Conservation (phyloP, 2,329 filamentous ascomycete genomes). For the Penicillium corylophilum region DNA sequence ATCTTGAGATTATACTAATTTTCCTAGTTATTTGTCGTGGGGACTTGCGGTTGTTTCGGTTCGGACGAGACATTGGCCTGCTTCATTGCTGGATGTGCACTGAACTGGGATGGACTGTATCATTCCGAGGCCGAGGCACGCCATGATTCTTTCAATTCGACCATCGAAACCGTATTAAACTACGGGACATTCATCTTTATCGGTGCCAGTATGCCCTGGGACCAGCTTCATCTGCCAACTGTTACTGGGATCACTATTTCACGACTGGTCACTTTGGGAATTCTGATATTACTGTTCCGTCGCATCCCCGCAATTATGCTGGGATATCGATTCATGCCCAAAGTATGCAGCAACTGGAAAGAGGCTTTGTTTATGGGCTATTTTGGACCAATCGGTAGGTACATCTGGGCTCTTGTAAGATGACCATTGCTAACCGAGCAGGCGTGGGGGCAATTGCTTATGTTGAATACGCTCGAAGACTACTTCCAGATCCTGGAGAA, state of each 20-base stretch:
- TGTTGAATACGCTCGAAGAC: conserved; percentile 46
- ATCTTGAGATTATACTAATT: not conserved
- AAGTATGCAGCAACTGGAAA: conserved; percentile 53
- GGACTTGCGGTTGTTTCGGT: conserved; percentile 58
- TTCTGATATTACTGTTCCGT: conserved; percentile 55
- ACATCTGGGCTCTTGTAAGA: not conserved
- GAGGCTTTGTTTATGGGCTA: conserved; percentile 64
- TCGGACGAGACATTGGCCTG: conserved; percentile 62
- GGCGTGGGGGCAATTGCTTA: conserved; percentile 49
- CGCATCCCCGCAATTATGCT: conserved; percentile 58
- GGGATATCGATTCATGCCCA: conserved; percentile 57
- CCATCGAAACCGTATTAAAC: conserved; percentile 59
- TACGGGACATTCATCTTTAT: conserved; percentile 63
- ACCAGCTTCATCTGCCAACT: conserved; percentile 53
- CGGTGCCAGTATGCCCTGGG: conserved; percentile 57
- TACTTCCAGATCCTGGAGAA: conserved; percentile 44
- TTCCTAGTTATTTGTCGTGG: conserved; percentile 57
- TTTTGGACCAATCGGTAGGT: conserved; percentile 45
- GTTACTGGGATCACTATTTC: conserved; percentile 54
- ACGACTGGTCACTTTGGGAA: conserved; percentile 52
- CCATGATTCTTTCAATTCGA: conserved; percentile 62
- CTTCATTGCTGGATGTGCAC: conserved; percentile 58
- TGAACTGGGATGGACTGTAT: conserved; percentile 65
- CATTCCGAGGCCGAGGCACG: conserved; percentile 55
- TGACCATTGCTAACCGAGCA: conserved; percentile 8